Percentiles rank a stretch among this genome's conserved stretches.
These are phyloP conservation scores for Clavariopsis aquatica DNA, from an alignment of 495 filamentous ascomycete genomes.

Conservation along the genomic window DNA sequence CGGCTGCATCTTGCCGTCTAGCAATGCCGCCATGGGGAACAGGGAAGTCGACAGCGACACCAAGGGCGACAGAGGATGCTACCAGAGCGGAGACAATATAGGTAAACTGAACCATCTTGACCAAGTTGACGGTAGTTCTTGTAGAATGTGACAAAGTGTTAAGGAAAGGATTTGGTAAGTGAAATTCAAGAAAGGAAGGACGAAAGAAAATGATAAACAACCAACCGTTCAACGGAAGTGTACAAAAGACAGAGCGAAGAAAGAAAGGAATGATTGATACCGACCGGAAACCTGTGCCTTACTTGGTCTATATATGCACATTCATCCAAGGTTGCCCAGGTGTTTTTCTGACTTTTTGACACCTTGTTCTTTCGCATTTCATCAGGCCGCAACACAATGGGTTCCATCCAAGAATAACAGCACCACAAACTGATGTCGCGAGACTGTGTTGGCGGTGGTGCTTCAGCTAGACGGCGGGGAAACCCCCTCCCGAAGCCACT, in stretches of 20 bases:
- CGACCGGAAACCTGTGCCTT: not conserved
- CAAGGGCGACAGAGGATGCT: not conserved
- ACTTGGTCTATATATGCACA: not conserved
- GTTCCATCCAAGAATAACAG: slow-evolving; percentile 1
- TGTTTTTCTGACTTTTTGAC: not conserved
- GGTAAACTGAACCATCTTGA: not conserved
- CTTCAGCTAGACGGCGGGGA: not conserved
- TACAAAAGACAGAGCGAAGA: not conserved
- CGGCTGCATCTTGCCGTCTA: not conserved
- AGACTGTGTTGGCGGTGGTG: not conserved
- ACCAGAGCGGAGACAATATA: not conserved
- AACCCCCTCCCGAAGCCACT: not conserved
- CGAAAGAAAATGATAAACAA: not conserved
- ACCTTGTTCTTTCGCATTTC: not conserved
- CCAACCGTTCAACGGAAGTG: not conserved
- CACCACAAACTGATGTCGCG: not conserved
- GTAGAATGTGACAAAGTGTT: not conserved
- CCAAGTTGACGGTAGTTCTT: not conserved
- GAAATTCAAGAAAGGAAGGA: not conserved
- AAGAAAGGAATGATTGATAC: not conserved
- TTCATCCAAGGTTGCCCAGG: not conserved
- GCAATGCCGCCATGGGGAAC: not conserved
- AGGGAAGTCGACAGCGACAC: not conserved
- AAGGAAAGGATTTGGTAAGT: not conserved
- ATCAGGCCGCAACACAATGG: not conserved